Percentiles rank a stretch among this genome's conserved stretches.
Evolutionary conservation across 768 basidiomycete genomes (phyloP).

Genomic region (Pulveroboletus sp.): DNA sequence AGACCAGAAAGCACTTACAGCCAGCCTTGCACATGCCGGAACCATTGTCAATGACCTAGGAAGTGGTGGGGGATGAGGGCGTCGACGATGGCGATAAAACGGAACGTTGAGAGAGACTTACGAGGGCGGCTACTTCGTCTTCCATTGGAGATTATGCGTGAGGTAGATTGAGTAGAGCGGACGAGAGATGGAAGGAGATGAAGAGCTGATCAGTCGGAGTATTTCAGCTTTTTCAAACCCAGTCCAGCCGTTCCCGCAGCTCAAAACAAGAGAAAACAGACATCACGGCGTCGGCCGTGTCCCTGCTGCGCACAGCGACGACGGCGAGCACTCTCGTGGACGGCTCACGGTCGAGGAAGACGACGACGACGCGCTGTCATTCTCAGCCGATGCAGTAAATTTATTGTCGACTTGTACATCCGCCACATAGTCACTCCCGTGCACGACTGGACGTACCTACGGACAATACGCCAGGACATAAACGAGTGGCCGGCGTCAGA

Average conservation of each 20-base stretch:
- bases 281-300: background rate
- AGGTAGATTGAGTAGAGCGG: constrained; percentile 18
- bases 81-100: background rate
- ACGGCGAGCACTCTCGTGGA: background rate
- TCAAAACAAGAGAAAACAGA: constrained; percentile 21
- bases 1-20: constrained; percentile 51
- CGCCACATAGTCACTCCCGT: too few species aligned
- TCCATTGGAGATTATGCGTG: constrained; percentile 43
- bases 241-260: constrained; percentile 8
- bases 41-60: constrained; percentile 86
- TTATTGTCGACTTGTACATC: too few species aligned
- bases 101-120: constrained; percentile 19
- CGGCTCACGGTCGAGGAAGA: too few species aligned
- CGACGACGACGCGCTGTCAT: too few species aligned
- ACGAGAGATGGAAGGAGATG: constrained; percentile 18
- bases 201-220: constrained; percentile 22
- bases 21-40: constrained; percentile 99
- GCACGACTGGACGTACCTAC: too few species aligned
- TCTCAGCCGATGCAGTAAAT: background rate
- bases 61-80: constrained; percentile 1
- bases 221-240: constrained; percentile 23
- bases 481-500: too few species aligned
- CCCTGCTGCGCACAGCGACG: background rate
- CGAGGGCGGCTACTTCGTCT: constrained; percentile 60
- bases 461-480: too few species aligned